Percentiles rank a stretch among this genome's conserved stretches.
Conservation (phyloP, 495 filamentous ascomycete genomes). For the Arthonia radiata region DNA sequence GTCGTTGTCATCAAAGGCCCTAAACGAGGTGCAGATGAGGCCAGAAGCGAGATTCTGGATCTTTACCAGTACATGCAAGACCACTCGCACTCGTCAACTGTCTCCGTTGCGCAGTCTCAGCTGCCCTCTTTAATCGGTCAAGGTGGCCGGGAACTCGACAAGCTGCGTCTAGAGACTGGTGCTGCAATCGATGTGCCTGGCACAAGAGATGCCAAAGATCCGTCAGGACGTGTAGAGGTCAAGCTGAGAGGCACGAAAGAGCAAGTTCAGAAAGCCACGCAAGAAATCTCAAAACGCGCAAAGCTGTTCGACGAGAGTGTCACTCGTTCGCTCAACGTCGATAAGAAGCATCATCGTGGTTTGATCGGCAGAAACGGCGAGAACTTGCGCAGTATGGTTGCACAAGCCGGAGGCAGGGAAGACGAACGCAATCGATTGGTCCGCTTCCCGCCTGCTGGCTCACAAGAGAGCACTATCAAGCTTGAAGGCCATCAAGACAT, state of each 20-base stretch:
- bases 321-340: constrained; percentile 58
- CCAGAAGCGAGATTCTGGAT: constrained; percentile 68
- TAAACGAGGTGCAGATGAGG: constrained; percentile 71
- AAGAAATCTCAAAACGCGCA: constrained; percentile 58
- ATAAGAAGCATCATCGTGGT: constrained; percentile 72
- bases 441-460: constrained; percentile 62
- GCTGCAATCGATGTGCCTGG: constrained; percentile 78
- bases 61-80: constrained; percentile 70
- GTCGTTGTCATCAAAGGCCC: constrained; percentile 82
- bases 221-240: constrained; percentile 48
- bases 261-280: constrained; percentile 74
- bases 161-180: constrained; percentile 55
- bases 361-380: constrained; percentile 71
- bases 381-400: constrained; percentile 66
- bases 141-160: constrained; percentile 72
- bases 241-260: constrained; percentile 72
- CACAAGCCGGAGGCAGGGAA: constrained; percentile 68
- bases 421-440: constrained; percentile 65
- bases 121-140: constrained; percentile 75
- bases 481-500: constrained; percentile 61
- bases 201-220: constrained; percentile 30
- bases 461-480: constrained; percentile 60
- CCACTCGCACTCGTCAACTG: constrained; percentile 48
- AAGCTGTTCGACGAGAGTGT: constrained; percentile 69
- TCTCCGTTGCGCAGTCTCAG: constrained; percentile 70